Evolutionary conservation across 83 land plant genomes (phyloP).

Genomic region (Isoetes engelmannii): DNA sequence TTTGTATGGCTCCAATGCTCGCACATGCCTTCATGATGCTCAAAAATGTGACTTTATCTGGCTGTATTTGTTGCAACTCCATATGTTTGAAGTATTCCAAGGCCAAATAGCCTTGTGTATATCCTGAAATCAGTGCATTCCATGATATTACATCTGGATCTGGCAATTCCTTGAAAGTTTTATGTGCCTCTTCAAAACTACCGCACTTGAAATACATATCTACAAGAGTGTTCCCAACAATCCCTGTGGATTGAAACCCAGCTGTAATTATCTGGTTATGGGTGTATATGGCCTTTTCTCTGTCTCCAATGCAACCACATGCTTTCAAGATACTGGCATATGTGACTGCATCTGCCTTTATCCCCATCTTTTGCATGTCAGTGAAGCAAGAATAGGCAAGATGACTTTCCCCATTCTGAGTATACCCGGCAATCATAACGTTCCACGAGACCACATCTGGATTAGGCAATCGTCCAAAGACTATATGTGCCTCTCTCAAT

Average conservation of each 20-base stretch:
- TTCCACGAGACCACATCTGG: constrained; percentile 3
- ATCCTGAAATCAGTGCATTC: constrained; percentile 27
- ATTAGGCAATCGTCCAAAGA: not conserved
- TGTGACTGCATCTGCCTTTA: too few species aligned
- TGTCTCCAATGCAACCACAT: too few species aligned
- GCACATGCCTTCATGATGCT: constrained; percentile 28
- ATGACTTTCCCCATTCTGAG: not conserved
- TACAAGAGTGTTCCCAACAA: not conserved
- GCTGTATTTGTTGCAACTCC: constrained; percentile 14
- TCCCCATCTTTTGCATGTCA: too few species aligned
- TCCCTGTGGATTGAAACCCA: not conserved
- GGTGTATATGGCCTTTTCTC: too few species aligned
- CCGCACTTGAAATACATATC: constrained; percentile 16
- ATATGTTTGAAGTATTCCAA: constrained; percentile 19
- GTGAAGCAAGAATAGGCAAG: too few species aligned
- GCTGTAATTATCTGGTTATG: too few species aligned
- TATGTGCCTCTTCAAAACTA: not conserved
- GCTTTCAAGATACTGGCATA: too few species aligned
- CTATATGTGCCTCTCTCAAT: not conserved
- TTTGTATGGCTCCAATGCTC: constrained; percentile 16
- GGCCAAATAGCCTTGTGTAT: constrained; percentile 9
- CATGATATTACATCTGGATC: constrained; percentile 26
- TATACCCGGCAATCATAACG: constrained; percentile 10
- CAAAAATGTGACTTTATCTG: constrained; percentile 28
- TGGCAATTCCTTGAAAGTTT: constrained; percentile 24